phyloP scores from a whole-genome alignment of 108 stramenopile genomes.

The Craspedostauros australis region DNA sequence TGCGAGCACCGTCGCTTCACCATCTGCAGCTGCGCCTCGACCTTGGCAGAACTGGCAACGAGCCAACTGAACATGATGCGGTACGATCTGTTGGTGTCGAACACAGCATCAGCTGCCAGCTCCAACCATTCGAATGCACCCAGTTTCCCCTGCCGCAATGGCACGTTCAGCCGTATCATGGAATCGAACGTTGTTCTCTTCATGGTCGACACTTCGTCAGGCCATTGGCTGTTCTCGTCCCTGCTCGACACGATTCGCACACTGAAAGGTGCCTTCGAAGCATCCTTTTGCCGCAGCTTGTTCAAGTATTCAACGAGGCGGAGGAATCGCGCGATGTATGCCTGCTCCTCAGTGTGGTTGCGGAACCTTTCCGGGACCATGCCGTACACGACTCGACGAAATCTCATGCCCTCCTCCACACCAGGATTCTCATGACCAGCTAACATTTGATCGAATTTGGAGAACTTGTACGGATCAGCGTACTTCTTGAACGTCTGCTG shows the following conservation, averaged over 20 bases:
- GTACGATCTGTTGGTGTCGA: slow-evolving; percentile 68
- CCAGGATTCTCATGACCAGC: slow-evolving; percentile 60
- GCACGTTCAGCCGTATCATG: slow-evolving; percentile 55
- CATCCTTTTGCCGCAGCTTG: slow-evolving; percentile 54
- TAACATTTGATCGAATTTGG: slow-evolving; percentile 77
- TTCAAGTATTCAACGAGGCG: slow-evolving; percentile 63
- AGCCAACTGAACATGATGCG: slow-evolving; percentile 86
- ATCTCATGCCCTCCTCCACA: slow-evolving; percentile 61
- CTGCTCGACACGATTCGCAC: slow-evolving; percentile 32
- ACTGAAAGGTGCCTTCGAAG: slow-evolving; percentile 26
- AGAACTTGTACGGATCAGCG: slow-evolving; percentile 69
- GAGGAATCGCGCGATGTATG: slow-evolving; percentile 58
- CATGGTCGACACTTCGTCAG: slow-evolving; percentile 14
- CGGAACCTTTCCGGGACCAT: slow-evolving; percentile 59
- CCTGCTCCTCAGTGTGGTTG: slow-evolving; percentile 52
- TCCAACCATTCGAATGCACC: slow-evolving; percentile 86
- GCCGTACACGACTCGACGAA: slow-evolving; percentile 67
- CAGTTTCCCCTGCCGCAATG: slow-evolving; percentile 45
- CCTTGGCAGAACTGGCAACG: slow-evolving; percentile 72
- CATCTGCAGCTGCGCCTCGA: slow-evolving; percentile 78
- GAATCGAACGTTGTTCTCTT: slow-evolving; percentile 20
- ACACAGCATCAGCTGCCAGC: slow-evolving; percentile 56
- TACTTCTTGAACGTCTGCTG: slow-evolving; percentile 84
- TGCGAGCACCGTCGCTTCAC: slow-evolving; percentile 71
- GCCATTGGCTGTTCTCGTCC: slow-evolving; percentile 10